These are phyloP conservation scores for Daphne laureola DNA, from an alignment of 441 rosid genomes.

Conservation along the genomic window DNA sequence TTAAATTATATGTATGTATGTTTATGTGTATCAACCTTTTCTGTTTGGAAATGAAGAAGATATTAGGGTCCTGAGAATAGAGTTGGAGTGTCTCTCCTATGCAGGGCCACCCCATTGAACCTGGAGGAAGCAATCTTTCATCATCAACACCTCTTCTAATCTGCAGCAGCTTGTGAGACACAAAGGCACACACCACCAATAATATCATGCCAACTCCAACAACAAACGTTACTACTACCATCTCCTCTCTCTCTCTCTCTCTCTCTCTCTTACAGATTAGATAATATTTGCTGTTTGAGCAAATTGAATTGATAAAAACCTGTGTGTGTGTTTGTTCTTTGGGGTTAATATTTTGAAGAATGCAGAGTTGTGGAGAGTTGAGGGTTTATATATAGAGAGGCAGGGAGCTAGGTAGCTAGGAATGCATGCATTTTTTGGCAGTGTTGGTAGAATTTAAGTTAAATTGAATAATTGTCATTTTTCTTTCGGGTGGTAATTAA, in stretches of 20 bases:
- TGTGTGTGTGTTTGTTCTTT: too few species aligned
- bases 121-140: slow-evolving; percentile 62
- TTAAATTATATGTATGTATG: too few species aligned
- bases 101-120: slow-evolving; percentile 90
- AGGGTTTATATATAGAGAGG: slow-evolving; percentile 29
- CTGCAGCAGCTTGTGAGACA: slow-evolving; percentile 11
- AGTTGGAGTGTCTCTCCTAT: slow-evolving; percentile 88
- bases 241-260: slow-evolving; percentile 8
- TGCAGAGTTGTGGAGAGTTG: slow-evolving; percentile 1
- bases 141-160: background rate
- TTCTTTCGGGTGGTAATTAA: slow-evolving; percentile 1
- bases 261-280: too few species aligned
- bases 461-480: background rate
- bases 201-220: slow-evolving; percentile 16
- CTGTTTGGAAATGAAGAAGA: slow-evolving; percentile 68
- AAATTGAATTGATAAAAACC: background rate
- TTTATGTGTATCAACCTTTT: slow-evolving; percentile 59
- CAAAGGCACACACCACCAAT: slow-evolving; percentile 9
- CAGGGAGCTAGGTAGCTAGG: background rate
- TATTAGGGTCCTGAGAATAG: slow-evolving; percentile 81
- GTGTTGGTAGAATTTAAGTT: background rate
- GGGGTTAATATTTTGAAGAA: background rate
- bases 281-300: too few species aligned
- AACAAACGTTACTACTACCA: slow-evolving; percentile 17
- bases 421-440: slow-evolving; percentile 2